Conservation (phyloP, 2,329 filamentous ascomycete genomes). For the Alternaria angustiovoidea region DNA sequence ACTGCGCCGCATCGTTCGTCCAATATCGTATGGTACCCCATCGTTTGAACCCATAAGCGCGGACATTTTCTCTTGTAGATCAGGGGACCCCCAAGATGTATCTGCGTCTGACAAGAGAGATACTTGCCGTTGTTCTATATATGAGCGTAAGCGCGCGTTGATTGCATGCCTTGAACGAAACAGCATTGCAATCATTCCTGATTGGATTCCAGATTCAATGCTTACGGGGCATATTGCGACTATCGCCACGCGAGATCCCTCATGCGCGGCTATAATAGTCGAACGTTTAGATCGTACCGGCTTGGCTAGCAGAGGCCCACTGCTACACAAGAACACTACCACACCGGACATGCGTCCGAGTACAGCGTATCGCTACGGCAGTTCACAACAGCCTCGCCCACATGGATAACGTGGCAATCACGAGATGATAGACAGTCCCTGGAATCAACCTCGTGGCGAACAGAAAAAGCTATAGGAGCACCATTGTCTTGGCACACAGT, state of each 20-base stretch:
- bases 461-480: background rate
- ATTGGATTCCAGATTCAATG: conserved; percentile 6
- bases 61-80: background rate
- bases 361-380: background rate
- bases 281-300: background rate
- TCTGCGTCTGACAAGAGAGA: background rate
- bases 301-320: background rate
- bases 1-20: background rate
- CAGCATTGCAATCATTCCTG: background rate
- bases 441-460: background rate
- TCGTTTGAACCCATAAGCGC: background rate
- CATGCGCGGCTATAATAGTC: conserved; percentile 4
- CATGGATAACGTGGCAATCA: background rate
- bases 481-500: background rate
- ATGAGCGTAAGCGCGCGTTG: background rate
- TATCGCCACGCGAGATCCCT: background rate
- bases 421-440: background rate
- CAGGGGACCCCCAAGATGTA: background rate
- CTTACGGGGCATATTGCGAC: conserved; percentile 9
- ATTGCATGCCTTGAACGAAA: background rate
- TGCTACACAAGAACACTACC: background rate
- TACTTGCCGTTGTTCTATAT: background rate
- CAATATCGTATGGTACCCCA: background rate
- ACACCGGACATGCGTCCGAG: background rate
- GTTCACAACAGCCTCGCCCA: background rate